These are phyloP conservation scores for Cornus controversa DNA, from an alignment of 148 eudicot genomes.

Conservation along the genomic window DNA sequence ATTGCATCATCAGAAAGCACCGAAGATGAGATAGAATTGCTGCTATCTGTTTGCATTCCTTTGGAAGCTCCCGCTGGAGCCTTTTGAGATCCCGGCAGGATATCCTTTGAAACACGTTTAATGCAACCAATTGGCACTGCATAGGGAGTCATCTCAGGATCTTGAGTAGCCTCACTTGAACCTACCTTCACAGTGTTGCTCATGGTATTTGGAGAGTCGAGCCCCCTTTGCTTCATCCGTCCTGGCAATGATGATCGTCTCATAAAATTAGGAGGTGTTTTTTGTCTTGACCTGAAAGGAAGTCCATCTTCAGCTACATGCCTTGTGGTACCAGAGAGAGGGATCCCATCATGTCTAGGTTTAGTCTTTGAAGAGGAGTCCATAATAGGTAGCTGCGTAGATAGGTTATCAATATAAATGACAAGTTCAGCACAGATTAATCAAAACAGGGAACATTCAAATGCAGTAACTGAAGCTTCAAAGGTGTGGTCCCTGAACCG, in stretches of 20 bases:
- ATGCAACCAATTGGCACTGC: conserved; percentile 18
- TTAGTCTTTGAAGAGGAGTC: conserved; percentile 69
- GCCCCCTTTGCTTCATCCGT: conserved; percentile 41
- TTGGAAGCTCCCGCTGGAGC: conserved; percentile 28
- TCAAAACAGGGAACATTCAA: conserved; percentile 2
- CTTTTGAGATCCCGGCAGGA: conserved; percentile 31
- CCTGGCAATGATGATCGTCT: conserved; percentile 68
- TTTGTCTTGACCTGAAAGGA: conserved; percentile 51
- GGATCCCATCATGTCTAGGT: conserved; percentile 61
- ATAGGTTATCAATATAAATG: conserved; percentile 16
- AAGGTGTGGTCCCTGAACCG: conserved; percentile 53
- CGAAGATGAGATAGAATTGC: conserved; percentile 81
- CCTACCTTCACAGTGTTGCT: conserved; percentile 35
- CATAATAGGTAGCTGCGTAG: conserved; percentile 54
- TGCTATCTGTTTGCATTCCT: conserved; percentile 52
- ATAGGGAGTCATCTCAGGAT: conserved; percentile 26
- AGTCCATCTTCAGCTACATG: conserved; percentile 55
- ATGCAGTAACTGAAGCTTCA: conserved; percentile 72
- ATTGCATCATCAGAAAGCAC: conserved; percentile 67
- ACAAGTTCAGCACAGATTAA: conserved; percentile 16
- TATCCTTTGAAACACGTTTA: conserved; percentile 31
- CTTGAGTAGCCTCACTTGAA: conserved; percentile 37
- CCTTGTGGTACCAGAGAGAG: conserved; percentile 41
- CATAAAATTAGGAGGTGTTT: conserved; percentile 68
- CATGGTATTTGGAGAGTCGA: conserved; percentile 37